Percentiles rank a stretch among this genome's conserved stretches.
These are phyloP conservation scores for Phlyctochytrium arcticum DNA, from an alignment of 192 early-diverging fungal species.

Conservation along the genomic window DNA sequence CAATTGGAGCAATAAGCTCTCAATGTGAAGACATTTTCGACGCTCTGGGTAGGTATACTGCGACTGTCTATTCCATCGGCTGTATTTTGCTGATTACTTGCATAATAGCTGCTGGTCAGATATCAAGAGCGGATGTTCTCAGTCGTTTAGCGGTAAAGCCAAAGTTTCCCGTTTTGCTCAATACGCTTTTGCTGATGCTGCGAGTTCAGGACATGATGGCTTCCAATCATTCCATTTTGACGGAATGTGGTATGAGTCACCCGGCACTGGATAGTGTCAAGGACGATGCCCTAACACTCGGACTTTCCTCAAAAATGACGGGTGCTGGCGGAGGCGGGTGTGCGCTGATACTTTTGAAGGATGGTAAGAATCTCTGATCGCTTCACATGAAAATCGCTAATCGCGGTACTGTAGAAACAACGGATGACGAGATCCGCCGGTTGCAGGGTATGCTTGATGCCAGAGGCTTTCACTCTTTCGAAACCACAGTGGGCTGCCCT, in stretches of 20 bases:
- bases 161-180: too few species aligned
- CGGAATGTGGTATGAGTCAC: slow-evolving; percentile 80
- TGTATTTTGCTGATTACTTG: neutral
- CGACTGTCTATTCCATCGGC: neutral
- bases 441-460: slow-evolving; percentile 46
- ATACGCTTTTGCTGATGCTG: neutral
- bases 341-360: slow-evolving; percentile 61
- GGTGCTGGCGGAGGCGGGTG: slow-evolving; percentile 98
- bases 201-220: slow-evolving; percentile 65
- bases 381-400: neutral
- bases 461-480: slow-evolving; percentile 67
- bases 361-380: slow-evolving; percentile 5
- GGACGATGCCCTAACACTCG: slow-evolving; percentile 53
- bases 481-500: slow-evolving; percentile 57
- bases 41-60: neutral
- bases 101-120: neutral
- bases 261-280: slow-evolving; percentile 74
- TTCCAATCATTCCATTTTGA: slow-evolving; percentile 80
- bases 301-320: slow-evolving; percentile 82
- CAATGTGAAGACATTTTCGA: slow-evolving; percentile 7
- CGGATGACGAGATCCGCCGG: slow-evolving; percentile 26
- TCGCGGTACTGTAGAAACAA: neutral
- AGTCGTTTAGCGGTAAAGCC: neutral
- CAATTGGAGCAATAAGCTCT: slow-evolving; percentile 7
- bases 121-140: neutral